Base-by-base conservation (phyloP, 2,329 filamentous ascomycete species). In the Pseudogymnoascus sp. region DNA sequence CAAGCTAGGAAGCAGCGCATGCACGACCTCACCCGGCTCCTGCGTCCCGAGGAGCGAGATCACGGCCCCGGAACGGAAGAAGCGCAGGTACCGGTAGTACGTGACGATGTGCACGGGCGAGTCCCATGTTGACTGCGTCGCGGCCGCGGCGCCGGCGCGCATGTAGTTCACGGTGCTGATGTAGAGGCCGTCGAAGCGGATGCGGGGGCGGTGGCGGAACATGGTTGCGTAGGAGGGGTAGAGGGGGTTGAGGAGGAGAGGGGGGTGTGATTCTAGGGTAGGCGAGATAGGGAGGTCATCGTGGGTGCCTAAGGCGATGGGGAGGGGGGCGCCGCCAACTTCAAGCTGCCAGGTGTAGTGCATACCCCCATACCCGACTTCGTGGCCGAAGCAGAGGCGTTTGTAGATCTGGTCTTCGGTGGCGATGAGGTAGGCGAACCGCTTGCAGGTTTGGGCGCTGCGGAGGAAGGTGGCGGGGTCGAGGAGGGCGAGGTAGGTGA, bases 161-260 rank as follows among this genome's bases (percentile, higher is more conserved):
- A 91, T 86, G 77, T 99, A 99, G 78, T 98, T 98, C 64, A 96
- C 92, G 0, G 93, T 98, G 75, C 87, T 91, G 75, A 99, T 98
- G 78, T 99, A 99, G 76, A 91, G 89, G 26, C 95, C 95, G 71
- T 95, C 95, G 80, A 96, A 99, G 64, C 95, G 90, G 65, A 98
- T 83, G 46, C 95, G 88, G 2, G 95, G 93, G 12, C 92, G 89
- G 4, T 81, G 79, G 40, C 89, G 90, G 78, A 96, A 96, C 79
- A 96, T 90, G 61, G 78, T 75, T 70, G 83, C 78, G 84, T 85
- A 88, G 2, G 75, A 76, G 2, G 75, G 71, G 70, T 86, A 87
- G 0, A 76, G 70, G 3, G 72, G 64, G 33, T 66, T 72, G 1
- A 76, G 75, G 22, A 80, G 11, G 7, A 60, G 35, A 6, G 56